phyloP scores from a whole-genome alignment of 2,329 filamentous ascomycete species.

The Colletotrichum navitas region DNA sequence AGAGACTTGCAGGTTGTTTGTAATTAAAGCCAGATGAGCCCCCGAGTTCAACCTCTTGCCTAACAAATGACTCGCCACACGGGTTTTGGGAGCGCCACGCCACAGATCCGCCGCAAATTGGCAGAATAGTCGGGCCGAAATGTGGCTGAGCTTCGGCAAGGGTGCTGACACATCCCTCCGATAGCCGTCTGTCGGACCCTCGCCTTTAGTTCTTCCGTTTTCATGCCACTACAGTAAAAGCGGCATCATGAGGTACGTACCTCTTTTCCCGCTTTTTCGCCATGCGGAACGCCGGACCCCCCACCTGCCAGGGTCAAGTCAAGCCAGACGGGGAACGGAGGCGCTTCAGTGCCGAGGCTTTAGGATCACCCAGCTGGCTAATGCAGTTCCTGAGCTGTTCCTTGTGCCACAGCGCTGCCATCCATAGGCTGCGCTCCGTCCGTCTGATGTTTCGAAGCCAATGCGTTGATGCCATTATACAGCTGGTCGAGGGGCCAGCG shows the following conservation, averaged over 20 bases:
- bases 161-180: slow-evolving; percentile 1
- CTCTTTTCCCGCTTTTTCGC: background rate
- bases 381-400: slow-evolving; percentile 30
- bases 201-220: slow-evolving; percentile 7
- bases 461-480: slow-evolving; percentile 27
- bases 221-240: background rate
- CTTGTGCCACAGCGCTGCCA: slow-evolving; percentile 21
- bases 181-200: background rate
- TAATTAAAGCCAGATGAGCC: slow-evolving; percentile 26
- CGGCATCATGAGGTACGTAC: slow-evolving; percentile 13
- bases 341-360: slow-evolving; percentile 35
- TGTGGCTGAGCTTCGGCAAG: slow-evolving; percentile 2
- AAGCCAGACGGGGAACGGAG: slow-evolving; percentile 28
- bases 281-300: slow-evolving; percentile 11
- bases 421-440: slow-evolving; percentile 26
- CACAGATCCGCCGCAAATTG: background rate
- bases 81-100: background rate
- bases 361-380: slow-evolving; percentile 38
- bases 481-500: slow-evolving; percentile 32
- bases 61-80: slow-evolving; percentile 33
- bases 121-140: slow-evolving; percentile 1
- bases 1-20: slow-evolving; percentile 33
- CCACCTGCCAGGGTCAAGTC: slow-evolving; percentile 29
- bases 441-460: slow-evolving; percentile 34
- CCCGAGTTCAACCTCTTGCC: slow-evolving; percentile 7